Evolutionary conservation across 345 rosid species (phyloP).

Genomic region (Noccaea caerulescens): DNA sequence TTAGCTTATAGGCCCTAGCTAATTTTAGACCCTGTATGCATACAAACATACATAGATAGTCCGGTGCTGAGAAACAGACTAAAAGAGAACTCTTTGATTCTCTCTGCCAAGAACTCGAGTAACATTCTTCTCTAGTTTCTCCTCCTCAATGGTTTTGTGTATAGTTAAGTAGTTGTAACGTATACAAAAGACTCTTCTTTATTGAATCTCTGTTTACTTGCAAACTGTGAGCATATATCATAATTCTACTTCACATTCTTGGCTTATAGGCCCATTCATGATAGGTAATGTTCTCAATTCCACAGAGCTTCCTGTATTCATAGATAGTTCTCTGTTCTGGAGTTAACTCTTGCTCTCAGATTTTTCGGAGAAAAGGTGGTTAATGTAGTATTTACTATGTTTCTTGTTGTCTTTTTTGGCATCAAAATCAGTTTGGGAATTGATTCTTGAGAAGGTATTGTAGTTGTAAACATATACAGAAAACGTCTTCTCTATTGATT

Average conservation of each 20-base stretch:
- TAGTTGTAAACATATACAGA: not conserved
- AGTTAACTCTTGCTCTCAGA: not conserved
- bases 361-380: not conserved
- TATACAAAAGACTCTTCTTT: not conserved
- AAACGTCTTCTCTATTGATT: not conserved
- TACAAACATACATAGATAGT: too few species aligned
- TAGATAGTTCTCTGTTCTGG: too few species aligned
- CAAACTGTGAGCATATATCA: not conserved
- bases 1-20: not conserved
- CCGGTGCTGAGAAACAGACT: conserved; percentile 90
- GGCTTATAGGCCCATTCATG: not conserved
- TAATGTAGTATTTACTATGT: not conserved
- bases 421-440: conserved; percentile 96
- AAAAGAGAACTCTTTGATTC: conserved; percentile 87
- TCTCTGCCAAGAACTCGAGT: conserved; percentile 73
- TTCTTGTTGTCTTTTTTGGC: conserved; percentile 45
- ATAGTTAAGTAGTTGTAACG: not conserved
- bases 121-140: not conserved
- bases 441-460: conserved; percentile 62
- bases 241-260: not conserved
- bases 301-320: not conserved
- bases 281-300: not conserved
- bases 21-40: too few species aligned
- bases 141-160: not conserved
- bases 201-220: not conserved